Evolutionary conservation across 306 rosid genomes (phyloP), one percentile per base, ranked within the genome.

Genomic region (Boehmeria nivea): DNA sequence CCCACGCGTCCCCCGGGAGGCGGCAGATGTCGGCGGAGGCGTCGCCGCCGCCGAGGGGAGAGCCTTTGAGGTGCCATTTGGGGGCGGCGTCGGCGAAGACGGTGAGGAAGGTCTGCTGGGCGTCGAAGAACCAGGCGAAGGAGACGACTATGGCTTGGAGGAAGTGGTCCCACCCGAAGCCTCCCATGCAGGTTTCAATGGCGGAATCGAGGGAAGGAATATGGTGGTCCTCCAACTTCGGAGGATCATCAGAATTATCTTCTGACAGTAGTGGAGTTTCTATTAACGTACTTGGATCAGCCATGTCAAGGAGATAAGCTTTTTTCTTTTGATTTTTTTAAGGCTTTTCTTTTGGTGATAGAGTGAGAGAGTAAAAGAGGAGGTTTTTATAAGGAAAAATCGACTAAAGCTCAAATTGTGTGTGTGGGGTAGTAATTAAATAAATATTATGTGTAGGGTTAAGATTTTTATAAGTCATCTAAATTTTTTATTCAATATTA

Each of bases 61-160:
- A 12, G 27, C 2, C n/a, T 19, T 71, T 56, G 50, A 81, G 80
- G 70, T 83, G 80, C 83, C 84, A 78, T 1, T 58, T n/a, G 3
- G 84, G 89, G 2, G 45, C 42, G n/a, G 80, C 69, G 15, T 82
- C 83, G 0, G 87, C 69, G 85, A 86, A 80, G 67, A 82, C 71
- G 25, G 57, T 47, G 6, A 82, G 60, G 75, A 86, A 86, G 3
- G 78, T 70, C 57, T 85, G 89, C 47, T 82, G 89, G 0, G 81
- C 87, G 23, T 86, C 85, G 21, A 82, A 86, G 23, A 68, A 8
- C 81, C 83, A 86, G 6, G 87, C 78, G 1, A 72, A 24, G 3
- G 89, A 72, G 16, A 77, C 75, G 1, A 82, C 62, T 21, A 57
- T 0, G 15, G 87, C 77, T 71, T 80, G 85, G 22, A 83, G 43